phyloP scores from a whole-genome alignment of 495 filamentous ascomycete species.

The Trichoderma erinaceum region DNA sequence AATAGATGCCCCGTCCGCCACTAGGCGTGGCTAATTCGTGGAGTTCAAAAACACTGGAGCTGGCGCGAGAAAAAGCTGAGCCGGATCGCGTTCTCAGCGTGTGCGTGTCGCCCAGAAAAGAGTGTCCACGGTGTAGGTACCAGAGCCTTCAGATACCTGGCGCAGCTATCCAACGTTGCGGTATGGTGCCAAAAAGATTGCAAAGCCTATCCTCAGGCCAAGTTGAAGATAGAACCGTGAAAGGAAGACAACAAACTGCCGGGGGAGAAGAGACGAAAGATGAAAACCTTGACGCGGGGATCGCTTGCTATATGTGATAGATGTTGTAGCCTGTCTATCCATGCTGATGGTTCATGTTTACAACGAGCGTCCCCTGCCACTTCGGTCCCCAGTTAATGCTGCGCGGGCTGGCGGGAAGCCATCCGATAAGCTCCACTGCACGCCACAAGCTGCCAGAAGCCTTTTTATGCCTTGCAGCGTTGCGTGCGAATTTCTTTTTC shows the following conservation, averaged over 20 bases:
- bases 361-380: conserved; percentile 5
- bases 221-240: not conserved
- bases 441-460: not conserved
- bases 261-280: not conserved
- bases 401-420: conserved; percentile 4
- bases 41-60: too few relatives aligned
- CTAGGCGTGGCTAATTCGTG: too few relatives aligned
- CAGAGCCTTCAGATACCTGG: too few relatives aligned
- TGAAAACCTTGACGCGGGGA: not conserved
- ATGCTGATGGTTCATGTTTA: not conserved
- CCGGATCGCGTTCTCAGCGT: too few relatives aligned
- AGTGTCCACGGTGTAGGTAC: too few relatives aligned
- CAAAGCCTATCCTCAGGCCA: not conserved
- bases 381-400: not conserved
- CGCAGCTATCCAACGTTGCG: too few relatives aligned
- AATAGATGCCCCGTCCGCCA: too few relatives aligned
- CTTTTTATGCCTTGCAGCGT: not conserved
- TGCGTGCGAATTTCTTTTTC: not conserved
- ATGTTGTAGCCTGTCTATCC: not conserved
- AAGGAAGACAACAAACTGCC: too few relatives aligned
- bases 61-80: too few relatives aligned
- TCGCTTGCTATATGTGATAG: not conserved
- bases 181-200: not conserved
- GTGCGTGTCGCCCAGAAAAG: too few relatives aligned
- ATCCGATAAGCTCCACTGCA: conserved; percentile 11